These are phyloP conservation scores for Canavalia gladiata DNA, from an alignment of 306 rosid species.

Conservation along the genomic window DNA sequence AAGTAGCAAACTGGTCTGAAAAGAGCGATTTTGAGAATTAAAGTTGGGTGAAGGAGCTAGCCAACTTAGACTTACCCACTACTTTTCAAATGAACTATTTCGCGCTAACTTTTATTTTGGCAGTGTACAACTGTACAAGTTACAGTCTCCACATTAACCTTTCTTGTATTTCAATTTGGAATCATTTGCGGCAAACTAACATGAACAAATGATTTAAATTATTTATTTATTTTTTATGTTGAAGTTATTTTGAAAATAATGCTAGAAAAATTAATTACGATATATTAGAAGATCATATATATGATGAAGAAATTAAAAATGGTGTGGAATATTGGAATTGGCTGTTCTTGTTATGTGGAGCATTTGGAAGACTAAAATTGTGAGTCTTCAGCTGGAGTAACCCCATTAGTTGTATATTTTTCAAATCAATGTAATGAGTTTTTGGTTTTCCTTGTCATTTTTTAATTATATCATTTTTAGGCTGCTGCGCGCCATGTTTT, in stretches of 20 bases:
- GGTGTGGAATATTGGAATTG: too few relatives aligned
- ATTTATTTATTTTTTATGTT: not conserved
- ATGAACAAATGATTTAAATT: not conserved
- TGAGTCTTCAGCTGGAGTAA: not conserved
- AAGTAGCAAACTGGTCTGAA: not conserved
- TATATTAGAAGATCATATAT: not conserved
- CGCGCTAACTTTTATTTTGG: not conserved
- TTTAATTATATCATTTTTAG: too few relatives aligned
- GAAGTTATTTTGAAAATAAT: not conserved
- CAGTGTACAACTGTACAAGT: not conserved
- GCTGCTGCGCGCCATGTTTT: too few relatives aligned
- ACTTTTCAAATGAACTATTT: not conserved
- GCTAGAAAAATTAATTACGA: not conserved
- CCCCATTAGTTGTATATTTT: too few relatives aligned
- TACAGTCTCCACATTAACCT: not conserved
- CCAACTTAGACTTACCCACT: conserved; percentile 45
- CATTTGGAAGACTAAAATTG: not conserved
- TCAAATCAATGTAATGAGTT: too few relatives aligned
- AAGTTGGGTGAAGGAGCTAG: conserved; percentile 29
- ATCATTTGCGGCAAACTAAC: too few relatives aligned
- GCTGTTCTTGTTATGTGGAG: not conserved
- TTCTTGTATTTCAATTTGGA: not conserved
- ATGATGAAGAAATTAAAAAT: too few relatives aligned
- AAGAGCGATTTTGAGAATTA: too few relatives aligned
- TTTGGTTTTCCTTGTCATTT: too few relatives aligned